Base-by-base conservation (phyloP, 805 yeast genomes). In the Pichia nakasei region DNA sequence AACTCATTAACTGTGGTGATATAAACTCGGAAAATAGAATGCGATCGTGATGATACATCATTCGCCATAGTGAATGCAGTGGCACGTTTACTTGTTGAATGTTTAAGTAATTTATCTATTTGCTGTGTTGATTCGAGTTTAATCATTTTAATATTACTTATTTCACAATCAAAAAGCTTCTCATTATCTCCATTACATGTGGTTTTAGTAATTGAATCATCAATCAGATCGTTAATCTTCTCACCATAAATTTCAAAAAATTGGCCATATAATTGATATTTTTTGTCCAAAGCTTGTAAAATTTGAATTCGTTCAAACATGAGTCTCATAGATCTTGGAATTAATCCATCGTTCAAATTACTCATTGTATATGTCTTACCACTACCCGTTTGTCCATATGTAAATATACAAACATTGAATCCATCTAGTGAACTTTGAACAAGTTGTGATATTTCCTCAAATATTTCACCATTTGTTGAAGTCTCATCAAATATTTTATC, bases 321-420 rank as follows among this genome's bases (percentile, higher is more conserved):
- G 53, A 81, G 83, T 15, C 66, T 61, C 13, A 89, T 71, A 0
- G 96, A 83, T 17, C 76, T 68, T 1, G 95, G 87, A 29, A 88
- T 86, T 68, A 91, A 76, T 15, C 98, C 97, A 55, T 82, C 82
- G 1, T 61, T 55, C 0, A 74, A 65, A 22, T 72, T 65, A 2
- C 88, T 74, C 97, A 91, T 93, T 0, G 98, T 93, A 59, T 65
- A 81, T 0, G 97, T 91, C 59, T 91, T 91, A 3, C 98, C 98
- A 0, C 97, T 82, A 0, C 93, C 96, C 0, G 98, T 93, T 62
- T 91, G 98, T 1, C 98, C 98, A 60, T 93, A 91, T 0, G 97
- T 95, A 66, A 91, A 87, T 2, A 93, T 85, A 61, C 97, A 88
- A 3, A 88, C 96, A 53, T 87, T 87, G 56, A 71, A 80, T 0